Evolutionary conservation across 352 stramenopile genomes (phyloP).

Genomic region (Globisporangium megalacanthum): DNA sequence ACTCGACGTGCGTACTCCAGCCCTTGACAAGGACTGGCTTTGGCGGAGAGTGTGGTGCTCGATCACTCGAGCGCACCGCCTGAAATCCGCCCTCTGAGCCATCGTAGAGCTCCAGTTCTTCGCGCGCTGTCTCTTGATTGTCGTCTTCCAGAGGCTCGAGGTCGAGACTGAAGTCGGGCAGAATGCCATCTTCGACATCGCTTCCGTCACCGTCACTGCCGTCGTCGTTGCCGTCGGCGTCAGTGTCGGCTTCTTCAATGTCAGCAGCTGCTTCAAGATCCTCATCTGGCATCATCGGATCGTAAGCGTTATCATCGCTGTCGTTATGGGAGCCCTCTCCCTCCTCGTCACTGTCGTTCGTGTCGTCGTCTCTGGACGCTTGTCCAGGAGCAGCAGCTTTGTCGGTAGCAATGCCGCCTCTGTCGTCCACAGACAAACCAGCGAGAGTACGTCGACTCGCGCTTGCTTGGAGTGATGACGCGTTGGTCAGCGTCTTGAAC

Average conservation of each 20-base stretch:
- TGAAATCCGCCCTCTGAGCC: neutral
- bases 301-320: neutral
- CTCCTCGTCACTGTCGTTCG: neutral
- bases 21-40: constrained; percentile 8
- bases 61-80: neutral
- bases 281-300: neutral
- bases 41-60: neutral
- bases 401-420: neutral
- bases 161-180: constrained; percentile 6
- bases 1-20: constrained; percentile 1
- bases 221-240: constrained; percentile 33
- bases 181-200: constrained; percentile 13
- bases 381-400: neutral
- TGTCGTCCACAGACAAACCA: neutral
- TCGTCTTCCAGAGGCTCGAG: neutral
- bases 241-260: constrained; percentile 7
- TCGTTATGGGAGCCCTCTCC: constrained; percentile 1
- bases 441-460: neutral
- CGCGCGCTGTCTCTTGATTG: neutral
- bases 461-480: neutral
- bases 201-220: constrained; percentile 32
- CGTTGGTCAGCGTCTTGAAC: constrained; percentile 19
- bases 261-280: constrained; percentile 12
- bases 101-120: neutral
- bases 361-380: neutral